phyloP scores from a whole-genome alignment of 176 grass and related monocot species.

The Carex scoparia region DNA sequence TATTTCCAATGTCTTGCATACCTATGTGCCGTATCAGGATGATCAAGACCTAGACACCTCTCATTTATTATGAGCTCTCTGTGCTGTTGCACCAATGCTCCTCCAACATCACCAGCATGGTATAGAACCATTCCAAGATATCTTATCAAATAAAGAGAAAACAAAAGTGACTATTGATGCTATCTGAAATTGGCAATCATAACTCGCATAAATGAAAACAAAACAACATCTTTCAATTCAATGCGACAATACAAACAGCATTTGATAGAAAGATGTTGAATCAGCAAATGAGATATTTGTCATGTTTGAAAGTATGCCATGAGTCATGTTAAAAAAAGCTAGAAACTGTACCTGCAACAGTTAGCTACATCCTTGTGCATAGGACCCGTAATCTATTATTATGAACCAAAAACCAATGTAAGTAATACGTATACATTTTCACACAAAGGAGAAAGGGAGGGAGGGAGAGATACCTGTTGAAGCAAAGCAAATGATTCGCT shows the following conservation, averaged over 20 bases:
- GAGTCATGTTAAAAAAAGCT: constrained; percentile 2
- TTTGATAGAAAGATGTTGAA: neutral
- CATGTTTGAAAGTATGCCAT: neutral
- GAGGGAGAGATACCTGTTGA: constrained; percentile 60
- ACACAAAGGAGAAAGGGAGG: neutral
- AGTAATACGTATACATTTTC: constrained; percentile 7
- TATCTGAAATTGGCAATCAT: neutral
- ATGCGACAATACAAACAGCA: neutral
- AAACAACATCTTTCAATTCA: neutral
- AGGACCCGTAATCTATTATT: constrained; percentile 81
- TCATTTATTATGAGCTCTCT: constrained; percentile 99
- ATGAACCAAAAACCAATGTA: neutral
- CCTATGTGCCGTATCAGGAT: constrained; percentile 99
- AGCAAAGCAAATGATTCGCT: constrained; percentile 95
- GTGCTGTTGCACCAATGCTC: constrained; percentile 95
- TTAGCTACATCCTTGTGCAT: constrained; percentile 96
- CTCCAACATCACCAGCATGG: constrained; percentile 83
- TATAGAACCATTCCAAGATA: constrained; percentile 95
- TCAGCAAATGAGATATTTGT: neutral
- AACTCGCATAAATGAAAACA: constrained; percentile 4
- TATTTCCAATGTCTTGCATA: constrained; percentile 15
- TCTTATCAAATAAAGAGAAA: constrained; percentile 34
- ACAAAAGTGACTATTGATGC: neutral
- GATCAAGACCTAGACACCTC: constrained; percentile 90
- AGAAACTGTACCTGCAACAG: constrained; percentile 68